phyloP scores from a whole-genome alignment of 306 rosid genomes.

The Canavalia ensiformis region DNA sequence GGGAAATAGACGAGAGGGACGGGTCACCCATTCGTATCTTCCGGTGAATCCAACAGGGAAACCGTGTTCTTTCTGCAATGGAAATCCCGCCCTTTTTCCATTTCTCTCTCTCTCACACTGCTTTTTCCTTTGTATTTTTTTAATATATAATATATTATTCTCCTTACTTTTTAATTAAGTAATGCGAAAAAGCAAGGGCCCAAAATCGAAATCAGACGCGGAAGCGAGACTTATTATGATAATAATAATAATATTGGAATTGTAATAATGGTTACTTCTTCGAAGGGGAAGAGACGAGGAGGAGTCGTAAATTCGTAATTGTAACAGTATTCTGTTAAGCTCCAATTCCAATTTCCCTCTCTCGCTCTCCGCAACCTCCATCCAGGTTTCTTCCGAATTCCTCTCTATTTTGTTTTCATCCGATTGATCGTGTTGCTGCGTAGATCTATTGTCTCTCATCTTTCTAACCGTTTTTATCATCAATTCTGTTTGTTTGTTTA shows the following conservation, averaged over 20 bases:
- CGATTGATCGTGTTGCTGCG: slow-evolving; percentile 8
- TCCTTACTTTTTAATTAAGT: slow-evolving; percentile 30
- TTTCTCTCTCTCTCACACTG: slow-evolving; percentile 10
- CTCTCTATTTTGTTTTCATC: background rate
- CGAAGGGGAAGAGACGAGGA: slow-evolving; percentile 20
- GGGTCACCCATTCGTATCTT: slow-evolving; percentile 29
- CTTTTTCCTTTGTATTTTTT: background rate
- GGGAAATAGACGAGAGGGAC: slow-evolving; percentile 8
- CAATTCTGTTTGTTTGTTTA: background rate
- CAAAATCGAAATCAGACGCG: slow-evolving; percentile 23
- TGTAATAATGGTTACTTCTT: background rate
- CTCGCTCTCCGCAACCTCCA: slow-evolving; percentile 15
- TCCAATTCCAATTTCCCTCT: slow-evolving; percentile 32
- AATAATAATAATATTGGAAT: background rate
- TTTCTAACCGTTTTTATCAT: background rate
- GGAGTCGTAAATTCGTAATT: background rate
- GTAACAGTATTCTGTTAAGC: slow-evolving; percentile 45
- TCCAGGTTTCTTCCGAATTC: slow-evolving; percentile 40
- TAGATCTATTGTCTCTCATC: slow-evolving; percentile 29
- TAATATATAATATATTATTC: background rate
- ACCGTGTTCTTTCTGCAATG: slow-evolving; percentile 48
- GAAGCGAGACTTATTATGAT: background rate
- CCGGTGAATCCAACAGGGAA: slow-evolving; percentile 42
- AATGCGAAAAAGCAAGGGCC: slow-evolving; percentile 18
- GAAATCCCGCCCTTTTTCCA: slow-evolving; percentile 58